Conservation (phyloP, 2,329 filamentous ascomycete genomes). For the Aspergillus sclerotialis region DNA sequence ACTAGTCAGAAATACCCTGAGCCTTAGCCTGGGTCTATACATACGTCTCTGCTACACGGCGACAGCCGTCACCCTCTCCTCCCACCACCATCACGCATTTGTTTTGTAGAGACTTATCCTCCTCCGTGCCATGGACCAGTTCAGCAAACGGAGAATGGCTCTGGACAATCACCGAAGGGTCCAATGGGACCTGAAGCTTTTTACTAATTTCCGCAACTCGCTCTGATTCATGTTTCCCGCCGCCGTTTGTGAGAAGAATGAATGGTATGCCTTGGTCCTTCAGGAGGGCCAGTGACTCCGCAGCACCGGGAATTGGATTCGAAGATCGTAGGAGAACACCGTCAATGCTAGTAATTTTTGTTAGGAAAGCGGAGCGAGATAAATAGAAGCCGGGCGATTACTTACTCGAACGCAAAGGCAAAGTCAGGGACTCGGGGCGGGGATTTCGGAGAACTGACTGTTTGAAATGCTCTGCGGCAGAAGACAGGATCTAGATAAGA, state of each 20-base stretch:
- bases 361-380: slow-evolving; percentile 2
- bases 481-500: slow-evolving; percentile 10
- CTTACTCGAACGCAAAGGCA: slow-evolving; percentile 42
- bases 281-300: slow-evolving; percentile 65
- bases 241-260: slow-evolving; percentile 92
- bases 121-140: slow-evolving; percentile 54
- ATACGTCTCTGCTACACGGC: slow-evolving; percentile 63
- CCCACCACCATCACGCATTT: slow-evolving; percentile 71
- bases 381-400: slow-evolving; percentile 5
- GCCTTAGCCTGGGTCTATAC: slow-evolving; percentile 4
- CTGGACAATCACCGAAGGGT: slow-evolving; percentile 69
- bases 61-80: slow-evolving; percentile 59
- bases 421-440: slow-evolving; percentile 29
- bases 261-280: slow-evolving; percentile 74
- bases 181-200: slow-evolving; percentile 58
- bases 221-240: slow-evolving; percentile 72
- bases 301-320: slow-evolving; percentile 70
- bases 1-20: neutral
- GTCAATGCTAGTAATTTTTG: slow-evolving; percentile 59
- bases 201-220: slow-evolving; percentile 63
- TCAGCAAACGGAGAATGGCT: slow-evolving; percentile 85
- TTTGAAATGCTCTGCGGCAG: slow-evolving; percentile 21
- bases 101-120: slow-evolving; percentile 46
- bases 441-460: slow-evolving; percentile 19
- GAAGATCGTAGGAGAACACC: slow-evolving; percentile 86